Evolutionary conservation across 371 early-diverging fungal genomes (phyloP), one percentile per base, ranked within the genome.

Genomic region (Actinomortierella ambigua): DNA sequence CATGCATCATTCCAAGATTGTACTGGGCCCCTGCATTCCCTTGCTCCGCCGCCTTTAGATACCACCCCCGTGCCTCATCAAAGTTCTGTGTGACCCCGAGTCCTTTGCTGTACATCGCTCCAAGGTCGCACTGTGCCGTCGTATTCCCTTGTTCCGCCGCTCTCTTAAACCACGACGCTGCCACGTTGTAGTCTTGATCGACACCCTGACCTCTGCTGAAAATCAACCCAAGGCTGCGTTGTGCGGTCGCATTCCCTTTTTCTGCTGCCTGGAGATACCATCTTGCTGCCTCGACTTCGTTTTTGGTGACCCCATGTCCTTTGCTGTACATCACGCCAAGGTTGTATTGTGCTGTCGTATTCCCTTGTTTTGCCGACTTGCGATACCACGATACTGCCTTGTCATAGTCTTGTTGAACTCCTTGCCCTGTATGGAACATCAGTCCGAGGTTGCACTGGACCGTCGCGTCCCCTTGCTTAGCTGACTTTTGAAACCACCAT

Each of bases 71-170:
- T 5, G 95, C 94, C 59, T 84, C 81, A 3, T 65, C 56, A 0
- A 86, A 68, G 55, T 92, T 78, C 66, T 85, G 84, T 53, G 84
- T 81, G 5, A 90, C 86, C 18, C 93, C 93, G 39, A 89, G 79
- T 22, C 95, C 96, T 34, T 91, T 89, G 69, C 93, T 91, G 67
- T 92, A 93, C 61, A 90, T 93, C 61, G 88, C 91, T 6, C 93
- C 95, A 2, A 94, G 82, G 50, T 93, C 93, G 73, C 88, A 92
- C 64, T 89, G 79, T 8, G 85, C 87, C 65, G 83, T 81, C 7
- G 85, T 83, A 65, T 93, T 90, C 13, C 93, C 92, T 69, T 92
- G 91, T 5, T 82, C 68, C 0, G 94, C 92, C 0, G 94, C 91
- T 55, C 80, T 79, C 17, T 76, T 82, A 76, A 93, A 96, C 93